Base-by-base conservation (phyloP, 305 asterid species). In the Caryopteris hybrid region DNA sequence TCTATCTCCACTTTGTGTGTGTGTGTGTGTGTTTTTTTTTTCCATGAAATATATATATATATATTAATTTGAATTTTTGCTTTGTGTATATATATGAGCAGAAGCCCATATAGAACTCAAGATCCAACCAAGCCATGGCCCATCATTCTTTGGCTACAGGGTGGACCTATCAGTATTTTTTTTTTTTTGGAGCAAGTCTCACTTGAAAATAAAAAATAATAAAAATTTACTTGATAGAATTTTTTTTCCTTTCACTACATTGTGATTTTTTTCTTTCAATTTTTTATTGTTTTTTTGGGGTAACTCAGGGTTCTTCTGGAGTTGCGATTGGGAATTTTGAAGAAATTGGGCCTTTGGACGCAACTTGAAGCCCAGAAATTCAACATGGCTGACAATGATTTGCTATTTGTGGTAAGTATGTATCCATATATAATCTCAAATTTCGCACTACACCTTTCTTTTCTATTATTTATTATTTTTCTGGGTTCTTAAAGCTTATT, bases 121-220 rank as follows among this genome's bases (percentile, higher is more conserved):
- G 90, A 83, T 86, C 88, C 96, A 82, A 66, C 62, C 62, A 88
- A 83, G 61, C 90, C 96, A 69, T 91, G 99, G 98, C 99, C 99
- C 18, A 80, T 91, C 66, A 81, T 94, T 75, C 91, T 94, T 39
- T 94, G 99, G 99, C 84, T 94, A 48, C 99, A 94, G 86, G 99
- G 99, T 74, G 99, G 99, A 79, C 99, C 99, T 59, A 98, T 94
- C 55, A 77, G 96, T 74, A 0, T 3, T 42, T 60, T 21, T 17
- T 23, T 20, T 25, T 38, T 7, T 36, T 36, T 36, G n/a, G n/a
- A n/a, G n/a, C n/a, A n/a, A n/a, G n/a, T n/a, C n/a, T n/a, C n/a
- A n/a, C 1, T 36, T 36, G 41, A 7, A 25, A 25, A 25, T 25
- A 4, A 25, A 11, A 23, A 25, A 14, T 2, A 23, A 38, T 20